Evolutionary conservation across 148 eudicot genomes (phyloP).

Genomic region (Diospyros kaki): DNA sequence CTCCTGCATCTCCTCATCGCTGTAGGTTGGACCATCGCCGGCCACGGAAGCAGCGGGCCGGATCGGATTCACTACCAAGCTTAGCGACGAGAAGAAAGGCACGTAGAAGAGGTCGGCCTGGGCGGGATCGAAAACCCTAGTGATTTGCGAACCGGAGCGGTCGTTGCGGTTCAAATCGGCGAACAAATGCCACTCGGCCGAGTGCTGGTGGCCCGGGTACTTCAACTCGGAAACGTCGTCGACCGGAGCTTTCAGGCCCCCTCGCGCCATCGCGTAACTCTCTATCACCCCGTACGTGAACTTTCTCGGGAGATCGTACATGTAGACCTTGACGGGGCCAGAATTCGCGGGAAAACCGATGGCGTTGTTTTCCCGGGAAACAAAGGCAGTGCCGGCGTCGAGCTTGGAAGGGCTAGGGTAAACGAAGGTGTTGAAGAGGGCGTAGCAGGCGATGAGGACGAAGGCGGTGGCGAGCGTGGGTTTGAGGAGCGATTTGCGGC

Average conservation of each 20-base stretch:
- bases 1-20: constrained; percentile 88
- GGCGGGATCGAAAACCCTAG: constrained; percentile 70
- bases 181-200: constrained; percentile 88
- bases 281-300: constrained; percentile 91
- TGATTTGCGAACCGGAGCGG: constrained; percentile 35
- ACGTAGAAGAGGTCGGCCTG: constrained; percentile 89
- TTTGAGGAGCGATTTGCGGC: constrained; percentile 28
- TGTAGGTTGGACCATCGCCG: constrained; percentile 24
- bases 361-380: neutral
- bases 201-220: constrained; percentile 90
- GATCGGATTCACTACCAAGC: constrained; percentile 67
- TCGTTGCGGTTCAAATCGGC: constrained; percentile 40
- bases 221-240: constrained; percentile 34
- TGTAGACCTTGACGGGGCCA: constrained; percentile 38
- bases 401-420: constrained; percentile 12
- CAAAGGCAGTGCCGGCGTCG: neutral
- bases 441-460: constrained; percentile 27
- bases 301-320: constrained; percentile 74
- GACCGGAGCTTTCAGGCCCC: constrained; percentile 21
- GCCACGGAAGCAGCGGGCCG: constrained; percentile 20
- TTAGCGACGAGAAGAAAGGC: constrained; percentile 87
- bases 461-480: constrained; percentile 29
- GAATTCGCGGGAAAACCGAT: neutral
- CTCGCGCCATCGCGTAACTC: constrained; percentile 60
- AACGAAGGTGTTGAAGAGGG: constrained; percentile 27